Base-by-base conservation (phyloP, 495 filamentous ascomycete species). In the Penicillium bialowiezense region DNA sequence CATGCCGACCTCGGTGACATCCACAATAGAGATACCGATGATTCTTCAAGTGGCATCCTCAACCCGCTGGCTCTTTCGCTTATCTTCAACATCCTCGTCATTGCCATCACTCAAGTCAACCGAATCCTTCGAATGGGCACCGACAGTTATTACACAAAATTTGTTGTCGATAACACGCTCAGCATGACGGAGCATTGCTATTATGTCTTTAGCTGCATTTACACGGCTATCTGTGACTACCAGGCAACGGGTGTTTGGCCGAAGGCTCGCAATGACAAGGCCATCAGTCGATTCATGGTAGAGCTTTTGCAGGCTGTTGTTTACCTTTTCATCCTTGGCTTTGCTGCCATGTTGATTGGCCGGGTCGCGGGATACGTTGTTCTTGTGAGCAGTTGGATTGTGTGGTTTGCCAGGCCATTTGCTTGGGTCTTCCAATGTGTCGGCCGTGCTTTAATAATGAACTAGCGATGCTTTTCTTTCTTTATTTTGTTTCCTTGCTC, bases 361-460 rank as follows among this genome's bases (percentile, higher is more conserved):
- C 68, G 67, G 14, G 50, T 59, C 29, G 60, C 65, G 2, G 59
- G 64, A 8, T 73, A 71, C 34, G 45, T 72, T 21, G 54, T 71
- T 26, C 55, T 72, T 15, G 54, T 74, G 24, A 63, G 62, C 3
- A 66, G 58, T 31, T 76, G 73, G 73, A 55, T 76, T 14, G 35
- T 71, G 5, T 76, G 73, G 73, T 65, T 76, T 43, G 59, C 56
- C 1, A 64, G 51, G 20, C 73, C 73, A 5, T 65, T 76, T 59
- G 64, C 56, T 0, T 71, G 66, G 63, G 46, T 57, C 9, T 60
- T 73, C 21, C 60, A 69, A 8, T 48, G 54, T 20, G 31, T 72
- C 18, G 62, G 59, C 14, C 59, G 59, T 42, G 61, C 57, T 41
- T 26, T 74, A 32, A 40, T 55, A 39, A 40, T 24, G 36, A 59